Evolutionary conservation across 2,329 filamentous ascomycete species (phyloP), one percentile per base, ranked within the genome.

Genomic region (Alternaria incomplexa): DNA sequence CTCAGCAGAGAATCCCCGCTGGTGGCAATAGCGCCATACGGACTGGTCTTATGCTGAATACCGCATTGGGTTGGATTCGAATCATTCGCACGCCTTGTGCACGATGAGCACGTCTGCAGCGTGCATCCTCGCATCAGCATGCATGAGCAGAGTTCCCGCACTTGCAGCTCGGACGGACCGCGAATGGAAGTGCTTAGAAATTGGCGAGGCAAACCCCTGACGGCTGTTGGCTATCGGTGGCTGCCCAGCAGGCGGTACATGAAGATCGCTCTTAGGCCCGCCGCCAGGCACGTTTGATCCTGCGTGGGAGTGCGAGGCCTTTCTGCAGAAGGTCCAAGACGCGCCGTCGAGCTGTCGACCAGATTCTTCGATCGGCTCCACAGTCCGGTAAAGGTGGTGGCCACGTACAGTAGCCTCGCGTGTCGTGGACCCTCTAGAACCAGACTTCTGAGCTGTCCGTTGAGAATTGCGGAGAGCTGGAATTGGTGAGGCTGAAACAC

Each of bases 141-240:
- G 70, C 71, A 73, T 71, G 70, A 70, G 66, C 69, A 65, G 61
- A 62, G 67, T 67, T 66, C 66, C 70, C 72, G 70, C 66, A 68
- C 61, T 59, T 60, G 66, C 61, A 62, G 61, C 53, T 50, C 56
- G 54, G 58, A 62, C 64, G 61, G 61, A 71, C 71, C 68, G 62
- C 65, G 66, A 73, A 70, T 62, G 65, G 67, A 32, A 67, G 64
- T 63, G 62, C 58, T 56, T 53, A 48, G 44, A 55, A 45, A 53
- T 58, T 64, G 58, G 67, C 48, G 63, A 62, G 52, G 13, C 32
- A 26, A 30, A 47, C 58, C 67, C 69, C 69, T 73, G 65, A 63
- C 62, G 57, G 46, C 62, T 43, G 57, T 47, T 62, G 54, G 46
- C 23, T 46, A 43, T 58, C 30, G 61, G 45, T 43, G 46, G 61